Evolutionary conservation across 1,284 basidiomycete species (phyloP), one percentile per base, ranked within the genome.

Genomic region (Rhizoctonia solani): DNA sequence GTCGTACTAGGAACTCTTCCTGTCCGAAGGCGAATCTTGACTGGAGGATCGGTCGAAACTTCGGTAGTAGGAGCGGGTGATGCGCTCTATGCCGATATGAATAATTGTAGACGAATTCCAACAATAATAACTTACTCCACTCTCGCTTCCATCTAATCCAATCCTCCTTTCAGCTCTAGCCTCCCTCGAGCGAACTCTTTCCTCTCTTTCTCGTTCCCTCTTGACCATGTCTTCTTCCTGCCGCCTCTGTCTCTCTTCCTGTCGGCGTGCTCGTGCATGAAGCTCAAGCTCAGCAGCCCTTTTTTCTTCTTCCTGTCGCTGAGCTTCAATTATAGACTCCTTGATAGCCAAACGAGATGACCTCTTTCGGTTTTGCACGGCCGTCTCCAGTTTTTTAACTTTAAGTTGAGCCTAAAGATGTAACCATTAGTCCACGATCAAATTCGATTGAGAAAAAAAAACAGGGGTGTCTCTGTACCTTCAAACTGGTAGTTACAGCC

Each of bases 271-370:
- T 77, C 85, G 82, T 66, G 80, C 80, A 29, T 90, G 83, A 21
- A 82, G 83, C 74, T 91, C 88, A 59, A 82, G 74, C 67, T 88
- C 80, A 71, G 81, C 78, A n/a, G 85, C 79, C 32, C 82, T 72
- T 19, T 74, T 83, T 72, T 79, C 82, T 70, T 81, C 79, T 16
- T 82, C 82, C 2, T 81, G 80, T 11, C 81, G 71, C 44, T 82
- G 87, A 23, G 67, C 53, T 49, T 58, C 68, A 44, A 65, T 9
- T 42, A 66, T 53, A 11, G 69, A 58, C 73, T 92, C 89, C 71
- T 84, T 88, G 39, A 85, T 76, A 4, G 92, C 90, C 68, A 95
- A 85, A 37, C 93, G 88, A 47, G 89, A 90, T 1, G 92, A 93
- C 29, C 92, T 86, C 76, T 95, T 95, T 67, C 92, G 85, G 71